phyloP scores from a whole-genome alignment of 2,329 filamentous ascomycete species.

The Penicillium sp. region DNA sequence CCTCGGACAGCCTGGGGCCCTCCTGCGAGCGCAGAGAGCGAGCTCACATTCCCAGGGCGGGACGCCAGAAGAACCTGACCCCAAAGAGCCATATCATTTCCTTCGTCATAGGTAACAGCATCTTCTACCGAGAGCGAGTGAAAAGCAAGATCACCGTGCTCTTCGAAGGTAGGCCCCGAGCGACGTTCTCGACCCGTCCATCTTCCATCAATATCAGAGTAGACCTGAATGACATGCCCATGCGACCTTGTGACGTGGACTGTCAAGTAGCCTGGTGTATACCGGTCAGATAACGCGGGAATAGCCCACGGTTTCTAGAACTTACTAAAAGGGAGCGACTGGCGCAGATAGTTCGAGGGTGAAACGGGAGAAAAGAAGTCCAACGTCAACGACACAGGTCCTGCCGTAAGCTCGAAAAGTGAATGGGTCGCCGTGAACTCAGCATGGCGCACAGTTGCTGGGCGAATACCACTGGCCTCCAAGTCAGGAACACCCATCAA shows the following conservation, averaged over 20 bases:
- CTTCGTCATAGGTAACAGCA: slow-evolving; percentile 35
- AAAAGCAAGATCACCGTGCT: slow-evolving; percentile 27
- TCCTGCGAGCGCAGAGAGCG: slow-evolving; percentile 34
- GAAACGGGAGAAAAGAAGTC: slow-evolving; percentile 50
- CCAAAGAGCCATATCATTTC: slow-evolving; percentile 45
- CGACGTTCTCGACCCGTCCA: slow-evolving; percentile 41
- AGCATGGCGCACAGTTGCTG: slow-evolving; percentile 36
- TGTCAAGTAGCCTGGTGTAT: slow-evolving; percentile 40
- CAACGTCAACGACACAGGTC: slow-evolving; percentile 35
- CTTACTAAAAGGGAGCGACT: slow-evolving; percentile 47
- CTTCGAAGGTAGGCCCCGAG: slow-evolving; percentile 25
- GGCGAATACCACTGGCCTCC: slow-evolving; percentile 22
- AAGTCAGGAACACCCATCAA: slow-evolving; percentile 41
- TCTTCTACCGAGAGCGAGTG: slow-evolving; percentile 36
- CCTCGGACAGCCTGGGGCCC: slow-evolving; percentile 26
- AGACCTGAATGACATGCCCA: slow-evolving; percentile 39
- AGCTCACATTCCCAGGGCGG: slow-evolving; percentile 25
- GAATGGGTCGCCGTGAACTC: slow-evolving; percentile 47
- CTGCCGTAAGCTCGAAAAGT: slow-evolving; percentile 41
- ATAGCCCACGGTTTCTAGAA: background rate
- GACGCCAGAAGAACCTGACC: slow-evolving; percentile 45
- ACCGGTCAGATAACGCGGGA: background rate
- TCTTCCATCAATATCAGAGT: slow-evolving; percentile 46
- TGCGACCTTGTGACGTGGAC: slow-evolving; percentile 31
- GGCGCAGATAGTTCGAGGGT: slow-evolving; percentile 43